A percentile compares a stretch with the other conserved stretches of the same genome.
These are phyloP conservation scores for Hypoxylon sp. DNA, from an alignment of 2,329 filamentous ascomycete genomes.

Conservation along the genomic window DNA sequence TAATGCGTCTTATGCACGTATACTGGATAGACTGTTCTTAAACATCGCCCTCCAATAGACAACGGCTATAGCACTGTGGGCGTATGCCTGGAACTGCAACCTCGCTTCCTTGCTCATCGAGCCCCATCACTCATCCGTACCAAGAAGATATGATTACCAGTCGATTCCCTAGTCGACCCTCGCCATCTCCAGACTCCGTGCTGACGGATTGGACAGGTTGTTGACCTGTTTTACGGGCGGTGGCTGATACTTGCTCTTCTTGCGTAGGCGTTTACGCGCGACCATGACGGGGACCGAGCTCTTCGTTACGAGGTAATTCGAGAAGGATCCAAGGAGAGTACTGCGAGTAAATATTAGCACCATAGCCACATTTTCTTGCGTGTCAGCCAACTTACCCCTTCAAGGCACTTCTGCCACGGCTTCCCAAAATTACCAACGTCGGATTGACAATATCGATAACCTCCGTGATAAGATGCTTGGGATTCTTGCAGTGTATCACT, in stretches of 20 bases:
- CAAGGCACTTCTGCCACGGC: slow-evolving; percentile 87
- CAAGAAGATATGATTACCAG: too few relatives aligned
- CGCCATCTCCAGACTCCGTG: slow-evolving; percentile 74
- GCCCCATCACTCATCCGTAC: background rate
- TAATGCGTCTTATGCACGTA: slow-evolving; percentile 14
- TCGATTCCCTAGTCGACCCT: slow-evolving; percentile 73
- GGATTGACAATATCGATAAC: slow-evolving; percentile 94
- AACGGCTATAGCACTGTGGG: background rate
- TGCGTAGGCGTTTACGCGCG: slow-evolving; percentile 87
- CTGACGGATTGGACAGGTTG: slow-evolving; percentile 78
- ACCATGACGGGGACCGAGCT: slow-evolving; percentile 99
- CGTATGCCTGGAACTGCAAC: slow-evolving; percentile 4
- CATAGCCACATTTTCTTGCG: background rate
- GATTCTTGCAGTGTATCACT: slow-evolving; percentile 98
- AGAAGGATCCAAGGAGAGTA: slow-evolving; percentile 94
- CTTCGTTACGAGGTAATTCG: slow-evolving; percentile 96
- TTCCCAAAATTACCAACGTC: slow-evolving; percentile 92
- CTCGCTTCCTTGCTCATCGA: background rate
- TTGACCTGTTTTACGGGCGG: slow-evolving; percentile 80
- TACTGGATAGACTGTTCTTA: slow-evolving; percentile 3
- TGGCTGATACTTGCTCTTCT: slow-evolving; percentile 84
- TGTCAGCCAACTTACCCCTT: slow-evolving; percentile 78
- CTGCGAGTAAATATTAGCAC: slow-evolving; percentile 57
- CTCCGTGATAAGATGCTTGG: slow-evolving; percentile 95
- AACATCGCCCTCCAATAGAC: slow-evolving; percentile 4